Base-by-base conservation (phyloP, 495 filamentous ascomycete genomes). In the Articulospora tetracladia region DNA sequence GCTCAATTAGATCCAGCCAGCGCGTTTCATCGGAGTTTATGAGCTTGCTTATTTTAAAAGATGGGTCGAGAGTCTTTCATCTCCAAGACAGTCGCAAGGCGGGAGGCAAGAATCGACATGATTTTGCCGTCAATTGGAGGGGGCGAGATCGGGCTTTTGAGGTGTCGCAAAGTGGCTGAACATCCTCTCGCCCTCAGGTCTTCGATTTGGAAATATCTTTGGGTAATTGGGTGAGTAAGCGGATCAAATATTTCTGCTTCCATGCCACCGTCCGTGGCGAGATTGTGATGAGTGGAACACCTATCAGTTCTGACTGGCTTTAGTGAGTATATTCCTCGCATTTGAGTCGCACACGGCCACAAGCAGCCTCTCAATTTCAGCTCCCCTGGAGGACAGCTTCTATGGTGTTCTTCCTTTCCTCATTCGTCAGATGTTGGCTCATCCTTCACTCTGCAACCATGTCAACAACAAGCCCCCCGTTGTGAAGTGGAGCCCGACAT, bases 281-380 rank as follows among this genome's bases (percentile, higher is more conserved):
- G 39, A 44, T 44, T 12, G 39, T 3, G 4, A 44, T 44, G 3
- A n/a, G 39, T 44, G 39, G 39, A 44, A 8, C 3, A 8, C 39
- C 39, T 28, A 32, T 32, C 57, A 53, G 10, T 44, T n/a, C 15
- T 15, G 11, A 19, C 39, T 17, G n/a, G 15, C 3, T 44, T 3
- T 44, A 44, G n/a, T 19, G 17, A 15, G 7, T 44, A 7, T 3
- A 2, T 36, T 48, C 26, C 24, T 27, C 22, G 10, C 15, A 20
- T 30, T 13, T 1, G 26, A 30, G 19, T 26, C 27, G 23, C 50
- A 54, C 32, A 32, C 60, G 60, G 60, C 19, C 39, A 34, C 26
- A 22, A 47, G 41, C 60, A 63, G 46, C 39, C 20, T 55, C 22
- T 50, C 20, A 32, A 55, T 63, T 55, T 63, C 60, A 63, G 34